phyloP scores from a whole-genome alignment of 2,329 filamentous ascomycete genomes.

The Stagonosporopsis rhizophila region DNA sequence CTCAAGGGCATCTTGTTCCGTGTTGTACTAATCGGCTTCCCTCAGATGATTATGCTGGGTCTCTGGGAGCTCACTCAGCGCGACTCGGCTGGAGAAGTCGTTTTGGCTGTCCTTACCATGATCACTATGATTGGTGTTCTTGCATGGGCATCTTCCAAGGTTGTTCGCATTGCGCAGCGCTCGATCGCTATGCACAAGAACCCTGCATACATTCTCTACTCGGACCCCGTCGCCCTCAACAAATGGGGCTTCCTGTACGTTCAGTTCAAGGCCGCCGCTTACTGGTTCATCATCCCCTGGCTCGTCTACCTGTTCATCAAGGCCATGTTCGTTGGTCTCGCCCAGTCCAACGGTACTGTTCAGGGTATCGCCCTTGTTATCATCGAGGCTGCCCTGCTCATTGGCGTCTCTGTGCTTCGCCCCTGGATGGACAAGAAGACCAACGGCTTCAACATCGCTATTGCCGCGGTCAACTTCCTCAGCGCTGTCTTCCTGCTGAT shows the following conservation, averaged over 20 bases:
- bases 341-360: conserved; percentile 71
- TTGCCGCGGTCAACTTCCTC: conserved; percentile 87
- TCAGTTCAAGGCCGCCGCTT: conserved; percentile 92
- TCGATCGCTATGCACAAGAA: conserved; percentile 94
- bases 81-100: conserved; percentile 85
- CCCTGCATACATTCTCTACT: conserved; percentile 95
- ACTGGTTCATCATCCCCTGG: conserved; percentile 89
- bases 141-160: conserved; percentile 86
- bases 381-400: conserved; percentile 79
- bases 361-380: conserved; percentile 85
- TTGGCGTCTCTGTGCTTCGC: conserved; percentile 78
- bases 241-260: conserved; percentile 99
- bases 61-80: conserved; percentile 90
- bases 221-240: conserved; percentile 90
- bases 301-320: conserved; percentile 84
- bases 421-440: conserved; percentile 99
- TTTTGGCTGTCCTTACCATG: conserved; percentile 88
- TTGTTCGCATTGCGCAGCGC: conserved; percentile 85
- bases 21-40: conserved; percentile 86
- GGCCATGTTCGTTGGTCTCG: conserved; percentile 85
- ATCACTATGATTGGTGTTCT: conserved; percentile 79
- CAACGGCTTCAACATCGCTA: conserved; percentile 94
- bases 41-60: conserved; percentile 87
- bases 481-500: conserved; percentile 89
- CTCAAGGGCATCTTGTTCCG: conserved; percentile 94